phyloP scores from a whole-genome alignment of 148 eudicot species.

The Talinum fruticosum region DNA sequence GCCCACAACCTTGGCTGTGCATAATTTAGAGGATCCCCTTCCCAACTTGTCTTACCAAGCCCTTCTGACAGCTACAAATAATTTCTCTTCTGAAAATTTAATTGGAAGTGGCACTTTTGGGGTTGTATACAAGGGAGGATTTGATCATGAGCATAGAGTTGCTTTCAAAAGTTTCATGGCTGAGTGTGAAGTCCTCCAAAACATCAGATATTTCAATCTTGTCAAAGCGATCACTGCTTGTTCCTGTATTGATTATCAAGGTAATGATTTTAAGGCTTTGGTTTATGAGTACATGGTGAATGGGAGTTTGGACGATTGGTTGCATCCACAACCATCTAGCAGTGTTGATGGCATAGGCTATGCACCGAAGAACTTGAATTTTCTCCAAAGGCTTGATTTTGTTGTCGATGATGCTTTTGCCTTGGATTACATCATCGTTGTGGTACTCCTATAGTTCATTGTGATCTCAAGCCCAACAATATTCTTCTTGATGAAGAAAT shows the following conservation, averaged over 20 bases:
- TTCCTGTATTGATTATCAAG: constrained; percentile 18
- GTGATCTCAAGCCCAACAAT: constrained; percentile 42
- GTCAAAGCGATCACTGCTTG: constrained; percentile 21
- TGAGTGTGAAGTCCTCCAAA: constrained; percentile 15
- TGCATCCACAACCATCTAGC: constrained; percentile 12
- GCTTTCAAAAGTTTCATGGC: constrained; percentile 22
- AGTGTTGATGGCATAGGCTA: not conserved
- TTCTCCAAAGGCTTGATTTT: constrained; percentile 18
- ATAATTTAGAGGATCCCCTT: not conserved
- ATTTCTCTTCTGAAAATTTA: constrained; percentile 15
- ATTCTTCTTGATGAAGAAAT: constrained; percentile 34
- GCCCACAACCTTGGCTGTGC: not conserved
- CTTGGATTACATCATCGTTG: constrained; percentile 34
- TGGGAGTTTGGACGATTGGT: constrained; percentile 24
- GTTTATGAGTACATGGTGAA: constrained; percentile 20
- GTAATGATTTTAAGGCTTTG: constrained; percentile 24
- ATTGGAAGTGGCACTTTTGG: constrained; percentile 28
- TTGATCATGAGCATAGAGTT: constrained; percentile 7
- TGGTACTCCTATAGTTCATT: constrained; percentile 27
- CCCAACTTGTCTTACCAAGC: constrained; percentile 16
- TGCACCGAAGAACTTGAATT: not conserved
- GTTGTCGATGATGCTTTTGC: constrained; percentile 37
- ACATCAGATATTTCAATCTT: constrained; percentile 17
- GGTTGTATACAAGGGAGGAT: constrained; percentile 25
- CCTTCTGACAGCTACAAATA: constrained; percentile 23